phyloP scores from a whole-genome alignment of 2,329 filamentous ascomycete species.

The Fusarium tjaetaba region DNA sequence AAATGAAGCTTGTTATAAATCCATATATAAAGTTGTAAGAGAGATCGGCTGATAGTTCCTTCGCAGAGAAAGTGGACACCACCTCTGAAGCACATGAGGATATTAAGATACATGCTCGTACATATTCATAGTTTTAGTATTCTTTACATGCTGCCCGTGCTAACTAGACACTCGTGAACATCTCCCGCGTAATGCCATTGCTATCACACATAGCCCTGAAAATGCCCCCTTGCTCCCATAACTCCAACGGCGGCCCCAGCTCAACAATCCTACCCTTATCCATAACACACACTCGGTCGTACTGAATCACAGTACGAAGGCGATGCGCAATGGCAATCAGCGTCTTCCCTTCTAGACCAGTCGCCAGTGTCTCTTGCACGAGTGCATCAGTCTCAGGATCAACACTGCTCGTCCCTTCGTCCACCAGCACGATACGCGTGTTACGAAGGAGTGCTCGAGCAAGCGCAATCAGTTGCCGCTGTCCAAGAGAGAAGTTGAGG shows the following conservation, averaged over 20 bases:
- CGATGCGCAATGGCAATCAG: background rate
- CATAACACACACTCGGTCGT: background rate
- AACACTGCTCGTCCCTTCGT: background rate
- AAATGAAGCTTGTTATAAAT: background rate
- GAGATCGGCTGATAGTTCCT: background rate
- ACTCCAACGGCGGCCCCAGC: background rate
- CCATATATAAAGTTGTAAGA: background rate
- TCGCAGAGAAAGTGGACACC: background rate
- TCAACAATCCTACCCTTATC: background rate
- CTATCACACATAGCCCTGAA: background rate
- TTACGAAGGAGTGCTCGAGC: background rate
- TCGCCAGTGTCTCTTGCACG: background rate
- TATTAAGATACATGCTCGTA: background rate
- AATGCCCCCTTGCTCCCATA: background rate
- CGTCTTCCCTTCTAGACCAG: background rate
- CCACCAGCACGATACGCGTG: background rate
- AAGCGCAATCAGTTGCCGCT: background rate
- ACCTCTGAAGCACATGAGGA: background rate
- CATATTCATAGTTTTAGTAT: fast-evolving
- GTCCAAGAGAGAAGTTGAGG: background rate
- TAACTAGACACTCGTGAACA: background rate
- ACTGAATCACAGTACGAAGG: background rate
- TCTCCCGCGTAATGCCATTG: background rate
- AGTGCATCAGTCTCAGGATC: background rate
- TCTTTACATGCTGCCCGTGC: background rate